These are phyloP conservation scores for Nannizziopsis arthrosporioides DNA, from an alignment of 2,329 filamentous ascomycete species.

Conservation along the genomic window DNA sequence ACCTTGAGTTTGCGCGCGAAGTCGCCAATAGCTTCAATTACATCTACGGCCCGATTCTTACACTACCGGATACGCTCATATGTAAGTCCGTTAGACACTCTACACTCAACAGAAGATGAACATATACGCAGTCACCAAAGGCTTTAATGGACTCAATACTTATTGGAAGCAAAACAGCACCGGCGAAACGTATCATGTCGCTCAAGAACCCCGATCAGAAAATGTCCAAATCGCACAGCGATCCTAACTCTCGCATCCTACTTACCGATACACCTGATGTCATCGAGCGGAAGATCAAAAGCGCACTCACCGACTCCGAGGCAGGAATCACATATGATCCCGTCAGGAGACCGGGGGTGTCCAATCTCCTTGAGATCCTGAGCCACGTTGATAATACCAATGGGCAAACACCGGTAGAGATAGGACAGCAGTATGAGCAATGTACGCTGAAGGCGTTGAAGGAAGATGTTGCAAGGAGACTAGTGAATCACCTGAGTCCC, in stretches of 20 bases:
- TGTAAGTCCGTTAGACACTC: conserved; percentile 39
- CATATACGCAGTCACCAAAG: neutral
- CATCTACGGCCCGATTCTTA: conserved; percentile 51
- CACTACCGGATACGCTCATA: conserved; percentile 57
- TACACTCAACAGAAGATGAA: neutral
- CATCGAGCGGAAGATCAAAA: conserved; percentile 58
- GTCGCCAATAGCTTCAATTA: conserved; percentile 81
- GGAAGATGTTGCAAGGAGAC: conserved; percentile 44
- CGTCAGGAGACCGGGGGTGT: conserved; percentile 59
- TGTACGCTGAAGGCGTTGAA: conserved; percentile 51
- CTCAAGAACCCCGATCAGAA: conserved; percentile 65
- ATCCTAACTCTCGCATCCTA: conserved; percentile 64
- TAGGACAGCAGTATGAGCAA: conserved; percentile 37
- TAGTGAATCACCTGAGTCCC: conserved; percentile 22
- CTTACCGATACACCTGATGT: conserved; percentile 58
- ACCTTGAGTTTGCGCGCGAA: conserved; percentile 84
- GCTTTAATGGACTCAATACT: neutral
- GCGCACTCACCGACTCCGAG: conserved; percentile 65
- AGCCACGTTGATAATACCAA: conserved; percentile 47
- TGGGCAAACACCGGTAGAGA: conserved; percentile 29
- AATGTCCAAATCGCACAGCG: conserved; percentile 83
- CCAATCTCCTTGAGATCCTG: conserved; percentile 76
- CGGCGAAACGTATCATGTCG: conserved; percentile 80
- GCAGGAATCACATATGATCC: conserved; percentile 61
- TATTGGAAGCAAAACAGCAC: conserved; percentile 40